These are phyloP conservation scores for Neocatenulostroma microsporum DNA, from an alignment of 2,329 filamentous ascomycete genomes.

Conservation along the genomic window DNA sequence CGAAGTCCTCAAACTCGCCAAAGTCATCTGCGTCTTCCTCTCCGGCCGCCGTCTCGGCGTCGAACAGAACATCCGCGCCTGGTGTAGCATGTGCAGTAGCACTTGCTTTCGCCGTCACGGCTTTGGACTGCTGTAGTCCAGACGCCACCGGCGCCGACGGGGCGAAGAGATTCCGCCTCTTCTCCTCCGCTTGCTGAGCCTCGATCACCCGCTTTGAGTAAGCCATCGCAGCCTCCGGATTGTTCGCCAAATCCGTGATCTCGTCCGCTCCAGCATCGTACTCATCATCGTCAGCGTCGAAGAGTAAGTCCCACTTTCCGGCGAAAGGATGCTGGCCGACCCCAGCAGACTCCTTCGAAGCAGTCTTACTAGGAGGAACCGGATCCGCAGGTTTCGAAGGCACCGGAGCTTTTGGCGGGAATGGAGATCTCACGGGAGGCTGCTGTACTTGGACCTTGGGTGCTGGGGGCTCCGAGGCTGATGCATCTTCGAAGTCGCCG, in stretches of 20 bases:
- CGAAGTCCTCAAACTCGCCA: slow-evolving; percentile 26
- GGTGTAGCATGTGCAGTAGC: too few relatives aligned
- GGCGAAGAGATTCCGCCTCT: too few relatives aligned
- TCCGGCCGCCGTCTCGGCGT: slow-evolving; percentile 24
- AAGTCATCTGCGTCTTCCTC: slow-evolving; percentile 30
- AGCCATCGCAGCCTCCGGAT: slow-evolving; percentile 29
- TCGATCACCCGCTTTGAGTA: slow-evolving; percentile 28
- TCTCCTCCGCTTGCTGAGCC: slow-evolving; percentile 16
- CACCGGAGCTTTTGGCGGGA: too few relatives aligned
- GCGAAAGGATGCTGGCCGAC: slow-evolving; percentile 27
- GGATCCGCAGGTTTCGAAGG: too few relatives aligned
- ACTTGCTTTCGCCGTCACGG: slow-evolving; percentile 15
- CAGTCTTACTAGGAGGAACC: too few relatives aligned
- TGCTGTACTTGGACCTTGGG: too few relatives aligned
- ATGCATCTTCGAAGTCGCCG: slow-evolving; percentile 46
- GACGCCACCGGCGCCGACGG: too few relatives aligned
- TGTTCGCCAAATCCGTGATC: slow-evolving; percentile 24
- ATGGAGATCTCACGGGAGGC: too few relatives aligned
- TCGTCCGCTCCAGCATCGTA: slow-evolving; percentile 30
- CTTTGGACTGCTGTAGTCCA: too few relatives aligned
- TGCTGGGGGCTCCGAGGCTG: slow-evolving; percentile 6
- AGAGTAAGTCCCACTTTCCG: slow-evolving; percentile 28
- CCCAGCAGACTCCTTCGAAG: slow-evolving; percentile 1
- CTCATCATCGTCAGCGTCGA: slow-evolving; percentile 25
- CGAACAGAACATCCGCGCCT: slow-evolving; percentile 27